A percentile compares a stretch with the other conserved stretches of the same genome.
Evolutionary conservation across 1,284 basidiomycete genomes (phyloP).

Genomic region (Trichosporon faecale): DNA sequence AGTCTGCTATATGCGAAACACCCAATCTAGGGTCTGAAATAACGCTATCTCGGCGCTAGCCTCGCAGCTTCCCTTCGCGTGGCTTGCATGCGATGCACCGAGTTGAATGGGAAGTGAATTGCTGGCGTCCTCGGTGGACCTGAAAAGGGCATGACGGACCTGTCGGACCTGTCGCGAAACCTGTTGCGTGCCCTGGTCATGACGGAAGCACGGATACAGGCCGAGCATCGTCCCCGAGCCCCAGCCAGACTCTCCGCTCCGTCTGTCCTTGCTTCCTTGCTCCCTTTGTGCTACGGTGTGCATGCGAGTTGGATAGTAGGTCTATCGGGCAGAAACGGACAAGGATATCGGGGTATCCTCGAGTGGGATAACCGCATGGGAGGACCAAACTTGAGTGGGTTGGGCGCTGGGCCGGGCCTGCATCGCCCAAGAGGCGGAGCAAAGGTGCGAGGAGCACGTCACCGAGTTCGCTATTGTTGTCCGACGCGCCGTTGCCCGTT

Average conservation of each 20-base stretch:
- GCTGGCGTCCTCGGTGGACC: not conserved
- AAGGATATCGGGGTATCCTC: not conserved
- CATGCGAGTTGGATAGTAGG: not conserved
- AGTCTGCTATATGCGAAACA: constrained; percentile 1
- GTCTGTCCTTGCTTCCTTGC: not conserved
- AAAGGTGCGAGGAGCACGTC: not conserved
- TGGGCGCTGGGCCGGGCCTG: not conserved
- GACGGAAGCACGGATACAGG: not conserved
- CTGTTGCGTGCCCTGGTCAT: not conserved
- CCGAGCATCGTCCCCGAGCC: not conserved
- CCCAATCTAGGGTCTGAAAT: not conserved
- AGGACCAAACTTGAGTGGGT: not conserved
- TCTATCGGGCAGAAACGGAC: not conserved
- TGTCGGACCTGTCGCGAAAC: not conserved
- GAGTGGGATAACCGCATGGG: not conserved
- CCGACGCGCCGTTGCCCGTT: not conserved
- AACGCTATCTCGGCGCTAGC: not conserved
- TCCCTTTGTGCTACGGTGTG: not conserved
- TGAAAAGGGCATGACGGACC: constrained; percentile 2
- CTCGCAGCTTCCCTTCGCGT: not conserved
- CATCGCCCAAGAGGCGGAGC: not conserved
- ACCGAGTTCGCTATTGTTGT: not conserved
- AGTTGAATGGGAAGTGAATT: not conserved
- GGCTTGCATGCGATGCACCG: not conserved
- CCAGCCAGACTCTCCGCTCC: not conserved